These are phyloP conservation scores for Ananas comosus DNA, from an alignment of 176 grass and related monocot genomes.

Conservation along the genomic window DNA sequence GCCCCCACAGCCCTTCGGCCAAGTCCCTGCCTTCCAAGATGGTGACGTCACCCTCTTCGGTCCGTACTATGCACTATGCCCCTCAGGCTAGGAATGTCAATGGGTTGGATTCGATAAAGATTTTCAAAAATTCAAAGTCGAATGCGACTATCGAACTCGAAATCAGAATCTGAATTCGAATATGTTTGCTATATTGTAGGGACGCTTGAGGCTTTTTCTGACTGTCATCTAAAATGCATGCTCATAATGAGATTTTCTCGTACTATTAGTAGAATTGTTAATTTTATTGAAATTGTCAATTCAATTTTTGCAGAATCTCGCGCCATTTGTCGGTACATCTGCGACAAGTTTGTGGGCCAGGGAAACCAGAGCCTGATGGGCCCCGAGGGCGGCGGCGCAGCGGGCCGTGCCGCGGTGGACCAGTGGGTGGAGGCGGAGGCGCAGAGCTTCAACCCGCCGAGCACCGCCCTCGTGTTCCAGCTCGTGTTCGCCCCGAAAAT, in stretches of 20 bases:
- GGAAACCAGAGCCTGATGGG: conserved; percentile 5
- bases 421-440: conserved; percentile 16
- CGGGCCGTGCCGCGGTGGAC: conserved; percentile 4
- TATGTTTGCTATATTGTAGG: no score
- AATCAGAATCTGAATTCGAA: no score
- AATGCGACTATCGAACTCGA: no score
- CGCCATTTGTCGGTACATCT: conserved; percentile 17
- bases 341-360: conserved; percentile 9
- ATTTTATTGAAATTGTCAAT: neutral
- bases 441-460: conserved; percentile 5
- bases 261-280: neutral
- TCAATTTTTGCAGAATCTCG: conserved; percentile 1
- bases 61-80: neutral
- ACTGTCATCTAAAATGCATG: no score
- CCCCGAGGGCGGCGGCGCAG: neutral
- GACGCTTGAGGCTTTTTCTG: no score
- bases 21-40: conserved; percentile 12
- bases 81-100: no score
- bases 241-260: neutral
- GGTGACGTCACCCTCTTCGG: conserved; percentile 6
- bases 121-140: no score
- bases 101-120: no score
- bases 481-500: neutral
- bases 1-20: conserved; percentile 5
- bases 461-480: conserved; percentile 8